Conservation (phyloP, 371 early-diverging fungal genomes). For the Mortierella sp. region DNA sequence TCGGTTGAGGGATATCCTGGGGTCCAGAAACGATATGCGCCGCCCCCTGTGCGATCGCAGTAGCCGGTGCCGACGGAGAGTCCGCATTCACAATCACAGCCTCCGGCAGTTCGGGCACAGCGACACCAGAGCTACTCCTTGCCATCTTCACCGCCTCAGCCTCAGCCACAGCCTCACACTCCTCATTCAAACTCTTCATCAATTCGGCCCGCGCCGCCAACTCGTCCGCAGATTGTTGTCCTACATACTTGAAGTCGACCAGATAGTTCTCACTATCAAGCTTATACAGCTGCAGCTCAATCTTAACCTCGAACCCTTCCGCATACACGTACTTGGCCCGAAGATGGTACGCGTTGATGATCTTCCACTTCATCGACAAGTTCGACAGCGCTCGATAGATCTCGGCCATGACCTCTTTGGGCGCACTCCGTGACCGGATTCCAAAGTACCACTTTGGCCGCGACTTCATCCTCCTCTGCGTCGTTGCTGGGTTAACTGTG, state of each 20-base stretch:
- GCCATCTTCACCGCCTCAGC: neutral
- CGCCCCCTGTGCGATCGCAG: conserved; percentile 16
- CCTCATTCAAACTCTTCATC: conserved; percentile 41
- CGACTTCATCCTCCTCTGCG: conserved; percentile 57
- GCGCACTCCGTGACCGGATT: conserved; percentile 92
- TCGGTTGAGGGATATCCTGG: conserved; percentile 51
- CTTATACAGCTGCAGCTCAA: conserved; percentile 95
- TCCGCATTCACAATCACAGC: conserved; percentile 2
- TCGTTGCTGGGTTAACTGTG: conserved; percentile 1
- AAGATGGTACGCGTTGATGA: conserved; percentile 88
- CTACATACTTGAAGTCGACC: conserved; percentile 92
- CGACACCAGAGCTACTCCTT: neutral
- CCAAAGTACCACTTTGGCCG: conserved; percentile 96
- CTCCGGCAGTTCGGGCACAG: conserved; percentile 4
- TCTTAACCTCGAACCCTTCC: conserved; percentile 74
- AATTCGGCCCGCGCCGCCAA: conserved; percentile 32
- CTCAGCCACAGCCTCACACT: conserved; percentile 18
- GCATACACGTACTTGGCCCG: conserved; percentile 79
- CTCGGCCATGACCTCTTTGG: conserved; percentile 97
- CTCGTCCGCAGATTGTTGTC: conserved; percentile 45
- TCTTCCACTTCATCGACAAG: conserved; percentile 94
- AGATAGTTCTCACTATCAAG: conserved; percentile 92
- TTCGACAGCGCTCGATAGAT: conserved; percentile 93
- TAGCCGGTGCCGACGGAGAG: neutral
- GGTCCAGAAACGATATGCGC: conserved; percentile 35